phyloP scores from a whole-genome alignment of 2,329 filamentous ascomycete genomes.

The Chaetomium sp. region DNA sequence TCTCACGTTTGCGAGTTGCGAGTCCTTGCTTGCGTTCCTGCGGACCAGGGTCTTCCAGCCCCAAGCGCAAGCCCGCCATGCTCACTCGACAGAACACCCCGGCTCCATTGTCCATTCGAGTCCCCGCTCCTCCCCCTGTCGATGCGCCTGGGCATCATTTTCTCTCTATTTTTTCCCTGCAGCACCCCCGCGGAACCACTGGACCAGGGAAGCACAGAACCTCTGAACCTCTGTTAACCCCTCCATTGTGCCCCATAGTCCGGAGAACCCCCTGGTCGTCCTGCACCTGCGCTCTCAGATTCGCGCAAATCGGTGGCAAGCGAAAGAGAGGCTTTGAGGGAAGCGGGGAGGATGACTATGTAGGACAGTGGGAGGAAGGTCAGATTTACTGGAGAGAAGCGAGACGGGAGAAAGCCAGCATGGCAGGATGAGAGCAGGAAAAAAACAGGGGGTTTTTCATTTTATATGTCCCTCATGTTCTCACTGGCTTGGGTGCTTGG shows the following conservation, averaged over 20 bases:
- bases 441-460: slow-evolving; percentile 34
- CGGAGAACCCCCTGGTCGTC: slow-evolving; percentile 8
- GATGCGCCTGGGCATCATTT: slow-evolving; percentile 18
- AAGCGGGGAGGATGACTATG: no score
- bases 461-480: slow-evolving; percentile 30
- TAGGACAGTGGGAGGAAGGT: no score
- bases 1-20: neutral
- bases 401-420: slow-evolving; percentile 11
- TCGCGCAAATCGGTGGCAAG: slow-evolving; percentile 1
- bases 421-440: slow-evolving; percentile 4
- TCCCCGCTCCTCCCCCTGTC: slow-evolving; percentile 18
- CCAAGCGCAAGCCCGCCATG: slow-evolving; percentile 11
- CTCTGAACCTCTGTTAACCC: no score
- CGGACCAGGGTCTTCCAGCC: slow-evolving; percentile 19
- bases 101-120: neutral
- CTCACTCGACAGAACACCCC: slow-evolving; percentile 18
- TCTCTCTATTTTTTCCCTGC: slow-evolving; percentile 21
- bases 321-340: no score
- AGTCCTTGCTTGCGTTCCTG: slow-evolving; percentile 8
- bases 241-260: slow-evolving; percentile 9
- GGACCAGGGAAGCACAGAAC: neutral
- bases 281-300: slow-evolving; percentile 18
- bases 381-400: neutral
- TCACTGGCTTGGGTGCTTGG: no score
- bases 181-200: slow-evolving; percentile 16